phyloP scores from a whole-genome alignment of 768 basidiomycete genomes.

The Termitomyces heimii region DNA sequence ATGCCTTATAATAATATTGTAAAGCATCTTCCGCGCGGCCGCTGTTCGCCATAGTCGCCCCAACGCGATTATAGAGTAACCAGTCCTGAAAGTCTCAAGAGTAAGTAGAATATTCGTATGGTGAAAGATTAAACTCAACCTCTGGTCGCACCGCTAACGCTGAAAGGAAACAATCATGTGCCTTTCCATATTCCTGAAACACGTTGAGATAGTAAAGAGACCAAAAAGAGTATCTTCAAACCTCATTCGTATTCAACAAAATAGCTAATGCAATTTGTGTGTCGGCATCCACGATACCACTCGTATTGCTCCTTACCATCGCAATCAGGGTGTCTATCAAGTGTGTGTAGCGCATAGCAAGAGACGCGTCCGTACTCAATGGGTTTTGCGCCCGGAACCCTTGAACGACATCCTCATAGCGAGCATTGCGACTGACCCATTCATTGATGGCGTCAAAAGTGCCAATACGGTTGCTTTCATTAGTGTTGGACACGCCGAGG shows the following conservation, averaged over 20 bases:
- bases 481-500: slow-evolving; percentile 85
- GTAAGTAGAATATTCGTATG: not conserved
- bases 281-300: slow-evolving; percentile 79
- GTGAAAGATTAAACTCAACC: slow-evolving; percentile 34
- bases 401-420: slow-evolving; percentile 41
- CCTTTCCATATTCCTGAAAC: slow-evolving; percentile 79
- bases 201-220: slow-evolving; percentile 1
- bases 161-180: slow-evolving; percentile 89
- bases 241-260: slow-evolving; percentile 88
- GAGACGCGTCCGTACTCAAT: slow-evolving; percentile 20
- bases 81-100: slow-evolving; percentile 56
- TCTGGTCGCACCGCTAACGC: slow-evolving; percentile 86
- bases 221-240: slow-evolving; percentile 21
- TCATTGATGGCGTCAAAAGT: slow-evolving; percentile 76
- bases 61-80: slow-evolving; percentile 88
- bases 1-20: slow-evolving; percentile 78
- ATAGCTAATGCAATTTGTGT: slow-evolving; percentile 94
- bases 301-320: slow-evolving; percentile 61
- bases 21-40: slow-evolving; percentile 77
- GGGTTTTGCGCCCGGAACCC: slow-evolving; percentile 30
- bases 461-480: slow-evolving; percentile 72
- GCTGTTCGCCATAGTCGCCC: slow-evolving; percentile 91
- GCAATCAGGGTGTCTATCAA: slow-evolving; percentile 76
- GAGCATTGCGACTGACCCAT: slow-evolving; percentile 71
- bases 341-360: slow-evolving; percentile 36